Conservation (phyloP, 768 basidiomycete species). For the Rubroboletus pulcherrimus region DNA sequence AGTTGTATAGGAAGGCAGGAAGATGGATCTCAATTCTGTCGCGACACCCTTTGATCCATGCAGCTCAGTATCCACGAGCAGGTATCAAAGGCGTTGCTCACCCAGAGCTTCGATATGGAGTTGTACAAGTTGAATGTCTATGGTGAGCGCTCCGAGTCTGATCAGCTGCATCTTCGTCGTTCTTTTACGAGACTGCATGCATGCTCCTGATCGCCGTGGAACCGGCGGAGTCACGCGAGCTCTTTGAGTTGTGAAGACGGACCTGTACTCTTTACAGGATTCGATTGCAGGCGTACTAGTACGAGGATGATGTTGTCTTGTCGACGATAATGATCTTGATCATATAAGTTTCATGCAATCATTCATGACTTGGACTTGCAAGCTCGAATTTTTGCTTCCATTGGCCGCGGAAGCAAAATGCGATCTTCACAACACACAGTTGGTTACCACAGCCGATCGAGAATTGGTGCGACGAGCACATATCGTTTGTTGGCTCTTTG, state of each 20-base stretch:
- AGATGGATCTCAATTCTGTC: conserved; percentile 39
- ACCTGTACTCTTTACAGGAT: no score
- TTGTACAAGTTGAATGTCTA: conserved; percentile 49
- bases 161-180: background rate
- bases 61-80: conserved; percentile 1
- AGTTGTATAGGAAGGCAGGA: conserved; percentile 38
- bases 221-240: background rate
- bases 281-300: no score
- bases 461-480: no score
- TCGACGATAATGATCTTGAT: no score
- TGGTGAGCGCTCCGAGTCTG: conserved; percentile 23
- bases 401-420: no score
- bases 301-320: no score
- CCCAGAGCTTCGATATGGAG: conserved; percentile 17
- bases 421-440: no score
- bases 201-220: conserved; percentile 11
- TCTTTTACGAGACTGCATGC: conserved; percentile 15
- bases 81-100: background rate
- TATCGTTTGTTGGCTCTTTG: no score
- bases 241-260: background rate
- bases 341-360: no score
- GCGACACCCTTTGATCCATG: conserved; percentile 6
- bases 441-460: no score
- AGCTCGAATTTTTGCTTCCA: no score
- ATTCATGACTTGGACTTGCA: no score